Conservation (phyloP, 2,329 filamentous ascomycete genomes). For the Pseudopithomyces chartarum region DNA sequence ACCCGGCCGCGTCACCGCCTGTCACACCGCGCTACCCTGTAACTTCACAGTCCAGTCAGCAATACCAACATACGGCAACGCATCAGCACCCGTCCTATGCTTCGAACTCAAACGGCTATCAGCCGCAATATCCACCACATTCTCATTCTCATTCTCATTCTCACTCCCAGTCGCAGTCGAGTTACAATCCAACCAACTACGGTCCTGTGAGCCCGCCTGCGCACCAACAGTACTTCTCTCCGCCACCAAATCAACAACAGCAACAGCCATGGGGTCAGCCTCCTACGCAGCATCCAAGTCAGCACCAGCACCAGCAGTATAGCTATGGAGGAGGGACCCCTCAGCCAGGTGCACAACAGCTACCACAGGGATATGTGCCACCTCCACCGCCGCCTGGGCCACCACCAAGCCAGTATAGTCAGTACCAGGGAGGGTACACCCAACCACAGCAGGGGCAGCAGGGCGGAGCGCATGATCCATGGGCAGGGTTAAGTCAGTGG, state of each 20-base stretch:
- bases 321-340: constrained; percentile 62
- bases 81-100: constrained; percentile 26
- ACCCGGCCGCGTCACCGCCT: constrained; percentile 54
- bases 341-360: constrained; percentile 39
- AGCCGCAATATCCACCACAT: constrained; percentile 20
- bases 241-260: constrained; percentile 46
- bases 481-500: constrained; percentile 73
- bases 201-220: constrained; percentile 58
- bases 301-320: constrained; percentile 49
- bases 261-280: constrained; percentile 62
- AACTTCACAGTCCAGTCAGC: constrained; percentile 34
- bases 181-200: constrained; percentile 55
- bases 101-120: constrained; percentile 30
- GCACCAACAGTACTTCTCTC: constrained; percentile 61
- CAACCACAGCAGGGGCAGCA: constrained; percentile 43
- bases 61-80: constrained; percentile 24
- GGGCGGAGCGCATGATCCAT: constrained; percentile 60
- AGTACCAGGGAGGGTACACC: constrained; percentile 60
- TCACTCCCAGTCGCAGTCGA: constrained; percentile 22
- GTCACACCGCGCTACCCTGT: constrained; percentile 52
- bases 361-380: constrained; percentile 69
- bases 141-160: constrained; percentile 23
- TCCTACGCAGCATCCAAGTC: constrained; percentile 40
- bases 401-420: constrained; percentile 57
- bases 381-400: constrained; percentile 70